A percentile compares a stretch with the other conserved stretches of the same genome.
These are phyloP conservation scores for Xylaria sp. DNA, from an alignment of 2,329 filamentous ascomycete genomes.

Conservation along the genomic window DNA sequence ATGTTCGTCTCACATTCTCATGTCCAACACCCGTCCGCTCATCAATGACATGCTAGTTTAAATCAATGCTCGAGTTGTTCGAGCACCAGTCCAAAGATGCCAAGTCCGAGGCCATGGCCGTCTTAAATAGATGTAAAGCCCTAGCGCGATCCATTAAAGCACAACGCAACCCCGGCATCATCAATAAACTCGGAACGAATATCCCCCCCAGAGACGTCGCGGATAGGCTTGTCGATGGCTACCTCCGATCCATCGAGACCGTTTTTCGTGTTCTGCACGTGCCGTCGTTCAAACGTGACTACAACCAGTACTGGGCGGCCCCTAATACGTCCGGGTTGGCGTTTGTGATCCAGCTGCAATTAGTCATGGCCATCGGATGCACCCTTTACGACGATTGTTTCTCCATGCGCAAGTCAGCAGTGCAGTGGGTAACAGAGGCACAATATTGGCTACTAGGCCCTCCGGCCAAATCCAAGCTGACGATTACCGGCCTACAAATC, in stretches of 20 bases:
- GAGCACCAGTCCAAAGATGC: conserved; percentile 41
- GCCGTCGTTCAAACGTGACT: conserved; percentile 66
- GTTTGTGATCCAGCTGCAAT: conserved; percentile 64
- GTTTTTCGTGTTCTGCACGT: conserved; percentile 67
- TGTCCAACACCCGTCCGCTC: not conserved
- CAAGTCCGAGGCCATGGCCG: conserved; percentile 47
- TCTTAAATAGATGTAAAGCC: conserved; percentile 54
- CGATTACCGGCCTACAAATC: conserved; percentile 60
- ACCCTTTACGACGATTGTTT: conserved; percentile 59
- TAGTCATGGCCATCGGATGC: conserved; percentile 63
- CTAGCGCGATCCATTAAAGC: conserved; percentile 56
- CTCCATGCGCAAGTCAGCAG: conserved; percentile 55
- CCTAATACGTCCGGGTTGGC: conserved; percentile 52
- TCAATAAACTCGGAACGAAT: conserved; percentile 52
- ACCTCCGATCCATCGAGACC: conserved; percentile 66
- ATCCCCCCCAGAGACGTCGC: conserved; percentile 55
- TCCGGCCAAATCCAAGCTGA: conserved; percentile 60
- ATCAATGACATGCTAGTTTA: conserved; percentile 38
- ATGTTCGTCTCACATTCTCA: conserved; percentile 49
- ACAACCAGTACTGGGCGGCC: conserved; percentile 60
- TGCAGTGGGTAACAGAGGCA: conserved; percentile 64
- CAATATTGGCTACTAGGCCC: conserved; percentile 61
- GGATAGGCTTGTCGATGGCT: conserved; percentile 62
- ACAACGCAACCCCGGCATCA: conserved; percentile 51
- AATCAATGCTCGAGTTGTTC: conserved; percentile 42